Percentiles rank a stretch among this genome's conserved stretches.
Conservation (phyloP, 1,284 basidiomycete species). For the Ustilago cynodontis region DNA sequence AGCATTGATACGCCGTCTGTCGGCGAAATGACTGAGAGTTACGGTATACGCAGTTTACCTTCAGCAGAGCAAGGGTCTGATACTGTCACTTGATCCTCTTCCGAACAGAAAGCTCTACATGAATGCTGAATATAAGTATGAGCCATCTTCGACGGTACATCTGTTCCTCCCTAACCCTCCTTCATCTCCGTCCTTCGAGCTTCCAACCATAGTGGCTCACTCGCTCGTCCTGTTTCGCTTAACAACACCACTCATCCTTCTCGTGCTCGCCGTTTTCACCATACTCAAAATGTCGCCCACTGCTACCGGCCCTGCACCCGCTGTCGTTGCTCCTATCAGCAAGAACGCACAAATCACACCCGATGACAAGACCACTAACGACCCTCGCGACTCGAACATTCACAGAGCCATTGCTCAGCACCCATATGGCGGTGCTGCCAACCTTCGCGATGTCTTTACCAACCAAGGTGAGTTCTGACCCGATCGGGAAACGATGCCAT, state of each 20-base stretch:
- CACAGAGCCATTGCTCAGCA: slow-evolving; percentile 53
- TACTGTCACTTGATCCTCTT: not conserved
- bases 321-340: slow-evolving; percentile 9
- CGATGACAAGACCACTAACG: slow-evolving; percentile 58
- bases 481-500: not conserved
- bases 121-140: not conserved
- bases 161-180: not conserved
- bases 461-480: slow-evolving; percentile 60
- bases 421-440: slow-evolving; percentile 58
- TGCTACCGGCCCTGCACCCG: slow-evolving; percentile 7
- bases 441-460: slow-evolving; percentile 62
- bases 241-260: slow-evolving; percentile 1
- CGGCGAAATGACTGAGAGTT: not conserved
- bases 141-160: not conserved
- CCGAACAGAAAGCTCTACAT: not conserved
- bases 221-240: not conserved
- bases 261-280: not conserved
- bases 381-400: slow-evolving; percentile 50
- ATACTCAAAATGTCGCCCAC: slow-evolving; percentile 14
- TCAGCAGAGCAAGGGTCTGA: no score
- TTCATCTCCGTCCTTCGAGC: not conserved
- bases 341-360: slow-evolving; percentile 46
- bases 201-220: not conserved
- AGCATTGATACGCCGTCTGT: not conserved
- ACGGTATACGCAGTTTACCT: not conserved